Base-by-base conservation (phyloP, 2,329 filamentous ascomycete genomes). In the Cordyceps cicadae region DNA sequence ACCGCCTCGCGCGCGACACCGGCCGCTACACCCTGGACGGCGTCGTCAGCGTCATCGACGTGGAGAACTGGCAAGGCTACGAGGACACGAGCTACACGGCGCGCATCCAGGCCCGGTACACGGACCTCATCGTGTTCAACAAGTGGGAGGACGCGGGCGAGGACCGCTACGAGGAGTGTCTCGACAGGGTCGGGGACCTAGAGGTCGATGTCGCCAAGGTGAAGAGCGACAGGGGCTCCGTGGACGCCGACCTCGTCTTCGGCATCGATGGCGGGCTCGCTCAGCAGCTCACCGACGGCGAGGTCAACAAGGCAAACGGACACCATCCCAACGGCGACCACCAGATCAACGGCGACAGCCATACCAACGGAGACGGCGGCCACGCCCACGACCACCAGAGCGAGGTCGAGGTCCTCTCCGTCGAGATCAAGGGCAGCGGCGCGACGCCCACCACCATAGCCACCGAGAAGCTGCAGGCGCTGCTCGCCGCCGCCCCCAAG, bases 21-120 rank as follows among this genome's bases (percentile, higher is more conserved):
- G 85, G 73, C 67, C 74, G 77, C 32, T 96, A 92, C 68, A 80
- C 84, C 5, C 82, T 97, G 1, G 92, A 97, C 69, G 92, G 92
- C 12, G 91, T 97, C 57, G 84, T 96, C 64, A 90, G 86, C 67
- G 92, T 96, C 24, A 87, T 97, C 62, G 92, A 97, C 69, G 92
- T 95, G 12, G 92, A 96, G 81, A 97, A 97, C 70, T 97, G 92
- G 92, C 78, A 86, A 68, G 92, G 92, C 0, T 97, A 97, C 70
- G 90, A 94, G 67, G 92, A 95, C 72, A 95, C 89, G 26, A 91
- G 87, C 62, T 93, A 90, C 70, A 97, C 92, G 61, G 92, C 92
- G 7, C 87, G 88, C 70, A 79, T 96, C 66, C 92, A 97, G 79
- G 92, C 92, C 4, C 80, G 84, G 64, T 96, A 95, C 72, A 97